phyloP scores from a whole-genome alignment of 2,329 filamentous ascomycete species.

The Pseudocercospora cruenta region DNA sequence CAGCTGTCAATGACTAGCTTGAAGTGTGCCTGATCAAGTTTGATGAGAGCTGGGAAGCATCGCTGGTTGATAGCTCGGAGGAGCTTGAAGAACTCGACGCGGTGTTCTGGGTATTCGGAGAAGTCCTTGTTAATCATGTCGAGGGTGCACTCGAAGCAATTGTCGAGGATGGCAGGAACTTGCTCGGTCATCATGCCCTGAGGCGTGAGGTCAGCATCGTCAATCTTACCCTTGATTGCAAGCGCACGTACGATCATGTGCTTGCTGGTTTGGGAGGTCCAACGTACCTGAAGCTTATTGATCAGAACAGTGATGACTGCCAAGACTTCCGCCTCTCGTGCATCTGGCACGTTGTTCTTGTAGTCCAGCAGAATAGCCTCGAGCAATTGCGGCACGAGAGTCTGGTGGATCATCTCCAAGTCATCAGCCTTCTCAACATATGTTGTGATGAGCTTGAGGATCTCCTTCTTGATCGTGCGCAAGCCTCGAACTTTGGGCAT shows the following conservation, averaged over 20 bases:
- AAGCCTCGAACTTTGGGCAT: slow-evolving; percentile 95
- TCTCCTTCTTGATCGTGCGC: slow-evolving; percentile 98
- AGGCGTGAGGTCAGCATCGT: slow-evolving; percentile 33
- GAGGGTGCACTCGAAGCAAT: slow-evolving; percentile 95
- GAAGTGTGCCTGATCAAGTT: slow-evolving; percentile 94
- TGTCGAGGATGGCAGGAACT: slow-evolving; percentile 96
- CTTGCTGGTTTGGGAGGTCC: slow-evolving; percentile 56
- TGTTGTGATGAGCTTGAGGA: slow-evolving; percentile 95
- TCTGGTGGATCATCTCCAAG: slow-evolving; percentile 85
- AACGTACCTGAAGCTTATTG: slow-evolving; percentile 89
- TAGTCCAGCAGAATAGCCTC: slow-evolving; percentile 95
- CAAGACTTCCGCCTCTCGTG: slow-evolving; percentile 92
- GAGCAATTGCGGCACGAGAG: slow-evolving; percentile 92
- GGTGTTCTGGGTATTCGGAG: slow-evolving; percentile 96
- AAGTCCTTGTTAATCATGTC: slow-evolving; percentile 99
- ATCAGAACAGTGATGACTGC: slow-evolving; percentile 98
- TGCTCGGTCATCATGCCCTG: slow-evolving; percentile 97
- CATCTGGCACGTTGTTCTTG: slow-evolving; percentile 93
- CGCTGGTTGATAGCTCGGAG: slow-evolving; percentile 94
- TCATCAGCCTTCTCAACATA: slow-evolving; percentile 99
- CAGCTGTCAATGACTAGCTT: slow-evolving; percentile 99
- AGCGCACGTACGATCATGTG: slow-evolving; percentile 48
- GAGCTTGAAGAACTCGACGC: slow-evolving; percentile 99
- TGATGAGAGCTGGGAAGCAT: slow-evolving; percentile 92
- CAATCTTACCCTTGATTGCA: slow-evolving; percentile 23